Conservation (phyloP, 2,329 filamentous ascomycete species). For the Ascochyta viciae-villosae region DNA sequence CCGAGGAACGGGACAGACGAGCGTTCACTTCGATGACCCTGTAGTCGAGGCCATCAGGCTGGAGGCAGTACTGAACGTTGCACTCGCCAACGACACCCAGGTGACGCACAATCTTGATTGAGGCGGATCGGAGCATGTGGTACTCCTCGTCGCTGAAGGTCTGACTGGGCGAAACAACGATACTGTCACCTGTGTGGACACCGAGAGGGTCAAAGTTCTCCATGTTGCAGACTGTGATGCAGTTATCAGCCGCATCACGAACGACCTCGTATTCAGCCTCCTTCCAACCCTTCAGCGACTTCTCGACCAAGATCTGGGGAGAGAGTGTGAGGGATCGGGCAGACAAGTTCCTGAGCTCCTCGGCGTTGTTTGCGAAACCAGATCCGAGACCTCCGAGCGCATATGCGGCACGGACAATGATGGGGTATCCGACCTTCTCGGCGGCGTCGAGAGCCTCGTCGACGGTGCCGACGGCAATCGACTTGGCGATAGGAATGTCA, state of each 20-base stretch:
- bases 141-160: constrained; percentile 98
- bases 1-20: constrained; percentile 95
- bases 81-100: constrained; percentile 97
- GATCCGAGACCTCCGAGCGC: constrained; percentile 95
- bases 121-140: constrained; percentile 96
- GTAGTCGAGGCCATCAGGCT: constrained; percentile 97
- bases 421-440: constrained; percentile 87
- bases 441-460: constrained; percentile 93
- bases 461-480: constrained; percentile 87
- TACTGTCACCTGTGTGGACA: constrained; percentile 98
- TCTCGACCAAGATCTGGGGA: constrained; percentile 96
- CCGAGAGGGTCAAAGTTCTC: constrained; percentile 98
- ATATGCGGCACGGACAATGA: constrained; percentile 97
- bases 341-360: constrained; percentile 92
- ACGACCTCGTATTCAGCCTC: constrained; percentile 99
- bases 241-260: constrained; percentile 96
- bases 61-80: constrained; percentile 96
- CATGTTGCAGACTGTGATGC: constrained; percentile 99
- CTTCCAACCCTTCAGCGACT: constrained; percentile 99
- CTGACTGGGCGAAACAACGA: constrained; percentile 96
- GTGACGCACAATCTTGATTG: constrained; percentile 98
- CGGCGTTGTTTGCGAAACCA: constrained; percentile 91
- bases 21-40: constrained; percentile 99
- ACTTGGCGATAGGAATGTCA: constrained; percentile 95
- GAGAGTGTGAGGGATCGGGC: constrained; percentile 91